Percentiles rank a stretch among this genome's conserved stretches.
Evolutionary conservation across 164 flowering plant species (phyloP).

Genomic region (Euptelea pleiosperma): DNA sequence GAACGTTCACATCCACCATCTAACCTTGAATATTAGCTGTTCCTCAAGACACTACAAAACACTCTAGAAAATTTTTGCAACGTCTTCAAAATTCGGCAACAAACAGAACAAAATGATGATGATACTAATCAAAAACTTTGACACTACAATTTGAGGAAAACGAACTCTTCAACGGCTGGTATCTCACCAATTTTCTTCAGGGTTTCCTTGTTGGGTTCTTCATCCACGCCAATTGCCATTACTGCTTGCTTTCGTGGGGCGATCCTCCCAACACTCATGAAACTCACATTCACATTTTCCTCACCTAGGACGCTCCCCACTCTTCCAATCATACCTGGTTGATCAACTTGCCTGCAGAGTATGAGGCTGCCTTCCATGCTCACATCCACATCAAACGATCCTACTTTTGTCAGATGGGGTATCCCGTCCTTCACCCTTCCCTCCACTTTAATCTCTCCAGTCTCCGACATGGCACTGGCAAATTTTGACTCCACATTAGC

Average conservation of each 20-base stretch:
- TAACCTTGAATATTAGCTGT: background rate
- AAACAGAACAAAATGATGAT: background rate
- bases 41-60: constrained; percentile 1
- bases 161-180: constrained; percentile 79
- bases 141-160: constrained; percentile 59
- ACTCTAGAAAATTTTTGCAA: background rate
- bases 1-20: too few relatives aligned
- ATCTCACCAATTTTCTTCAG: constrained; percentile 68
- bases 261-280: constrained; percentile 81
- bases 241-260: constrained; percentile 82
- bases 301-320: constrained; percentile 74
- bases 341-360: constrained; percentile 91
- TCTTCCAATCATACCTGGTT: constrained; percentile 84
- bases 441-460: constrained; percentile 78
- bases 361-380: constrained; percentile 83
- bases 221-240: constrained; percentile 91
- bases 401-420: constrained; percentile 82
- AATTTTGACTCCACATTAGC: constrained; percentile 84
- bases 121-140: background rate
- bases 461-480: constrained; percentile 80
- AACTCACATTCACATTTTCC: constrained; percentile 80
- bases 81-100: constrained; percentile 19
- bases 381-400: constrained; percentile 86
- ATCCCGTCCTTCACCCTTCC: constrained; percentile 82
- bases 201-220: constrained; percentile 50